phyloP scores from a whole-genome alignment of 108 stramenopile genomes.

The Skeletonema tropicum region DNA sequence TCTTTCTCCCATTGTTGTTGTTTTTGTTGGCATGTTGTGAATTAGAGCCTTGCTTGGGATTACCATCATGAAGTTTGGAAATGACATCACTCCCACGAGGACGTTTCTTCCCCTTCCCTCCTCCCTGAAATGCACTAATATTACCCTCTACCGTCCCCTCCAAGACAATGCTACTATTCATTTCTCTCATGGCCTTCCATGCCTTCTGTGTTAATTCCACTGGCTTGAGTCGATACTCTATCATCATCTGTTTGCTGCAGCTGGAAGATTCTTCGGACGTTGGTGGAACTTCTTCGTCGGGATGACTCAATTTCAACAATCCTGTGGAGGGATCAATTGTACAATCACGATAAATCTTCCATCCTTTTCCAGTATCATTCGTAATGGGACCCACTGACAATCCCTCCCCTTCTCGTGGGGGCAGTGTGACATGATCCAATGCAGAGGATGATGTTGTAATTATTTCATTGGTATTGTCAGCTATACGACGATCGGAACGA shows the following conservation, averaged over 20 bases:
- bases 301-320: slow-evolving; percentile 48
- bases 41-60: neutral
- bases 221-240: slow-evolving; percentile 51
- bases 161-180: slow-evolving; percentile 82
- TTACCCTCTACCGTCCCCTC: slow-evolving; percentile 63
- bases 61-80: slow-evolving; percentile 7
- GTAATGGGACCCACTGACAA: slow-evolving; percentile 17
- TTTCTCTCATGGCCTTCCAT: slow-evolving; percentile 69
- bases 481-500: slow-evolving; percentile 35
- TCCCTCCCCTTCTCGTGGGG: slow-evolving; percentile 35
- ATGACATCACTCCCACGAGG: slow-evolving; percentile 23
- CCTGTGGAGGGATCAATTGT: slow-evolving; percentile 66
- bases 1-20: slow-evolving; percentile 4
- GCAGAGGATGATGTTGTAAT: slow-evolving; percentile 12
- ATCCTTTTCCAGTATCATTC: slow-evolving; percentile 41
- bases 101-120: slow-evolving; percentile 83
- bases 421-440: slow-evolving; percentile 37
- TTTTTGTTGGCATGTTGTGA: neutral
- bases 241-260: neutral
- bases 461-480: neutral
- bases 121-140: slow-evolving; percentile 75
- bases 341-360: slow-evolving; percentile 54
- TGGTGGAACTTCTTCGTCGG: slow-evolving; percentile 27
- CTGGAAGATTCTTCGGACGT: neutral
- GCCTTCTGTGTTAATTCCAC: slow-evolving; percentile 58